Percentiles rank a stretch among this genome's conserved stretches.
Evolutionary conservation across 345 rosid genomes (phyloP).

Genomic region (Gossypium sturtianum): DNA sequence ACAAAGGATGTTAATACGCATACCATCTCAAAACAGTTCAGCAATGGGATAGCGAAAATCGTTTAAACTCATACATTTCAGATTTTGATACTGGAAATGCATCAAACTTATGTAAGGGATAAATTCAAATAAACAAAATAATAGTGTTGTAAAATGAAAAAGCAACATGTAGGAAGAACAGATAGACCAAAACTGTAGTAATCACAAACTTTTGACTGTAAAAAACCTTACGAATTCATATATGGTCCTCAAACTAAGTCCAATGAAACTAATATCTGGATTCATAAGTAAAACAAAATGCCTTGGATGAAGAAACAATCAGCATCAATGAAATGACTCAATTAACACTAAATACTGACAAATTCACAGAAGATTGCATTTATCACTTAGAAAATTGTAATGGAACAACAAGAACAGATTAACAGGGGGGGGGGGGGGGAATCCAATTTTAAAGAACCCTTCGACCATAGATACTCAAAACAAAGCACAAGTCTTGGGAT

Average conservation of each 20-base stretch:
- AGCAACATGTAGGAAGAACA: not conserved
- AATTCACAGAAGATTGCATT: not conserved
- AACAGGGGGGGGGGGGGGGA: too few species aligned
- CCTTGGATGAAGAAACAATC: too few species aligned
- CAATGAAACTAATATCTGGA: not conserved
- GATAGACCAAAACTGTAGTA: not conserved
- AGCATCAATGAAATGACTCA: not conserved
- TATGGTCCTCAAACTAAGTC: not conserved
- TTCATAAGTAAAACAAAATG: not conserved
- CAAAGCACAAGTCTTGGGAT: not conserved
- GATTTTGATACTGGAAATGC: not conserved
- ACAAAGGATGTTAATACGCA: constrained; percentile 1
- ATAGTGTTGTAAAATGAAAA: not conserved
- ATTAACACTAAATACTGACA: not conserved
- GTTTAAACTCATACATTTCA: not conserved
- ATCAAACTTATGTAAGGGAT: not conserved
- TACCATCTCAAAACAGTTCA: not conserved
- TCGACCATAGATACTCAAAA: not conserved
- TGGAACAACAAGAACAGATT: not conserved
- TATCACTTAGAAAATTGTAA: not conserved
- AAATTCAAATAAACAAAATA: not conserved
- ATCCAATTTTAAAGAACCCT: not conserved
- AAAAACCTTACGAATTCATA: not conserved
- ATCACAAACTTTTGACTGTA: not conserved
- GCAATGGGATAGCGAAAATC: not conserved